Evolutionary conservation across 192 early-diverging fungal species (phyloP).

Genomic region (Coemansia sp.): DNA sequence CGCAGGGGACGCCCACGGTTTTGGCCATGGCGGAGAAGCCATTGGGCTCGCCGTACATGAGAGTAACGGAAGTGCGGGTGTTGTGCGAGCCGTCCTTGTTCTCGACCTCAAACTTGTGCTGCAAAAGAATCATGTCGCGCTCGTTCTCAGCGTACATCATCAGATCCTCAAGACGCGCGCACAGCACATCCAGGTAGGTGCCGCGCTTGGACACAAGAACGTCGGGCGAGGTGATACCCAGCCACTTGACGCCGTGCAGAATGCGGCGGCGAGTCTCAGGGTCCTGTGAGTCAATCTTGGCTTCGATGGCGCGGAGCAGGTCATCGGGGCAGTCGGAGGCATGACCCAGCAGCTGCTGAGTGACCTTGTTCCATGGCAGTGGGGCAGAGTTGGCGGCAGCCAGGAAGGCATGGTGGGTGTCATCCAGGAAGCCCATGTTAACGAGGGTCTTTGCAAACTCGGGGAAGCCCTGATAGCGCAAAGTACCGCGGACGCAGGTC

Average conservation of each 20-base stretch:
- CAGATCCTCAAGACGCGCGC: conserved; percentile 92
- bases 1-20: conserved; percentile 94
- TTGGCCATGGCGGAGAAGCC: conserved; percentile 95
- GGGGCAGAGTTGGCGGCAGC: conserved; percentile 45
- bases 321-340: conserved; percentile 30
- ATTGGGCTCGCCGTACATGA: conserved; percentile 87
- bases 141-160: conserved; percentile 90
- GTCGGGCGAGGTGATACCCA: conserved; percentile 78
- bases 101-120: conserved; percentile 95
- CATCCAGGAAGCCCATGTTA: conserved; percentile 86
- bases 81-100: conserved; percentile 78
- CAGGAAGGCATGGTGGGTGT: conserved; percentile 62
- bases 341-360: conserved; percentile 55
- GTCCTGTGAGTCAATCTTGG: conserved; percentile 62
- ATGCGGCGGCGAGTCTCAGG: conserved; percentile 56
- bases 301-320: conserved; percentile 59
- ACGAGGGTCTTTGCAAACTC: conserved; percentile 93
- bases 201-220: conserved; percentile 62
- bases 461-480: conserved; percentile 96
- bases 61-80: conserved; percentile 86
- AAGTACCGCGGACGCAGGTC: conserved; percentile 89
- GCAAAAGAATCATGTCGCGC: conserved; percentile 95
- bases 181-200: conserved; percentile 85
- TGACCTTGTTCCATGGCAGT: conserved; percentile 74
- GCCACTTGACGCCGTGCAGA: conserved; percentile 75